Evolutionary conservation across 1,284 basidiomycete species (phyloP).

Genomic region (Leccinum solheimii): DNA sequence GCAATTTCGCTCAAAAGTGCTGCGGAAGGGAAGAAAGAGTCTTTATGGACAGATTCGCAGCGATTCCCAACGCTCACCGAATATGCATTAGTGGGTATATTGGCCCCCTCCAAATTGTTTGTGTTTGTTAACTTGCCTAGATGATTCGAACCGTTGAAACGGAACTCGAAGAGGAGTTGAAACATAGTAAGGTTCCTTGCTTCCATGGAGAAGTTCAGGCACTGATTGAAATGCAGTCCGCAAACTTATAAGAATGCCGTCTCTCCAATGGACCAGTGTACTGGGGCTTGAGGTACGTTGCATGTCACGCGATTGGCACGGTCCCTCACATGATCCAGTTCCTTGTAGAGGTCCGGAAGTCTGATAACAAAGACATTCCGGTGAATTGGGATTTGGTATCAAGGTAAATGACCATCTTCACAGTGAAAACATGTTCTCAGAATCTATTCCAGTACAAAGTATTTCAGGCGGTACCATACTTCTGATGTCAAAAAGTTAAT

Average conservation of each 20-base stretch:
- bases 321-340: conserved; percentile 46
- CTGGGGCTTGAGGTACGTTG: conserved; percentile 65
- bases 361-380: conserved; percentile 75
- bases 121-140: conserved; percentile 33
- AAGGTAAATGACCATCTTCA: conserved; percentile 45
- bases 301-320: neutral
- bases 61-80: conserved; percentile 69
- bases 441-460: conserved; percentile 64
- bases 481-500: conserved; percentile 69
- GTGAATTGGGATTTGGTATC: conserved; percentile 79
- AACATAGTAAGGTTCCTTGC: conserved; percentile 47
- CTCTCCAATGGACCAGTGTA: conserved; percentile 72
- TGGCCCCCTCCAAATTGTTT: conserved; percentile 8
- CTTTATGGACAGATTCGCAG: conserved; percentile 73
- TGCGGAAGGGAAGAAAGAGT: conserved; percentile 66
- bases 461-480: conserved; percentile 77
- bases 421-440: conserved; percentile 10
- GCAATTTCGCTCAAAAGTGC: conserved; percentile 68
- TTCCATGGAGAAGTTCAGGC: neutral
- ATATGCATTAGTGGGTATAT: conserved; percentile 37
- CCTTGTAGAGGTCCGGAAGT: conserved; percentile 75
- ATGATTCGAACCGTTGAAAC: conserved; percentile 63
- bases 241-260: conserved; percentile 72
- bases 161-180: conserved; percentile 78
- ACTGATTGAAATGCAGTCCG: conserved; percentile 51